Evolutionary conservation across 306 rosid genomes (phyloP), one percentile per base, ranked within the genome.

Genomic region (Casuarina cunninghamiana): DNA sequence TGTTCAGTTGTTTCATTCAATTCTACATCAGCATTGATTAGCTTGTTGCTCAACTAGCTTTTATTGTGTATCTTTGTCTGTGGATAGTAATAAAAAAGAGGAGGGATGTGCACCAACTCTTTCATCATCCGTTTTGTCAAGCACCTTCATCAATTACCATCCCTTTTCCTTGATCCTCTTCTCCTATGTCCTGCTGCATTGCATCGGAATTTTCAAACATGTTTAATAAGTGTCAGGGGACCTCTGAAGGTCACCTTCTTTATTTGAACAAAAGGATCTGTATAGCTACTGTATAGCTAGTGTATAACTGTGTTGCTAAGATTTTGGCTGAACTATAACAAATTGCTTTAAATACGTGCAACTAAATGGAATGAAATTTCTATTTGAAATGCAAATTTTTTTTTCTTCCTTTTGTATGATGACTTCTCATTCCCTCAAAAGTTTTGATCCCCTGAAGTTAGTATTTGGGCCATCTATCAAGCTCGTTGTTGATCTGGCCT

Each of bases 401-500:
- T 67, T 67, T 67, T 3, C 71, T 67, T 26, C 32, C 1, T 26
- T 26, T 32, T 67, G 9, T 11, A 16, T 67, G 71, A 26, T 26
- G 71, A 67, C 32, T 3, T 42, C 16, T 58, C 5, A 26, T 10
- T 8, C 15, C 65, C 41, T 15, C 16, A 21, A 26, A 26, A 26
- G 65, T 21, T 57, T 21, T 9, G 38, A 21, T 37, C 13, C 26
- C 65, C 37, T 26, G 5, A 26, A 58, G 26, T 58, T 58, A 58
- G n/a, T 58, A 63, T 53, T 19, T 5, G 26, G 7, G 60, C 21
- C 26, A n/a, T 54, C 79, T 67, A 63, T 82, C 54, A 38, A 71
- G 72, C 69, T 61, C 69, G 69, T 60, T 32, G 26, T 80, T 53
- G 4, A 6, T 75, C 84, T 69, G 46, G 65, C 16, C 39, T 62